Evolutionary conservation across 306 rosid species (phyloP), one percentile per base, ranked within the genome.

Genomic region (Medicago lupulina): DNA sequence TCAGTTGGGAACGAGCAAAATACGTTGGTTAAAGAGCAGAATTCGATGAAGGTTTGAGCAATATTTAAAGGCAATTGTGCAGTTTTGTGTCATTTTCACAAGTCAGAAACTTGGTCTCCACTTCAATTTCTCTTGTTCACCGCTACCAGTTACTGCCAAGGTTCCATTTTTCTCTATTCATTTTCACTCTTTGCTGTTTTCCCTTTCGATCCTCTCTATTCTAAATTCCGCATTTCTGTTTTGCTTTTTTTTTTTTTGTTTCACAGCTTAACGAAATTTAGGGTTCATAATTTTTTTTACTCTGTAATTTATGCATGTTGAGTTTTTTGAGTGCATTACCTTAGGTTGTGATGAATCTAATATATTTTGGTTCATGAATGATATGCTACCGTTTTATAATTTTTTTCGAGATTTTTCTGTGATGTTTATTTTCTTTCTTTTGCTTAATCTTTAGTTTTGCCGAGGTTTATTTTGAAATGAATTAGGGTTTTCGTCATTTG

Each of bases 401-500:
- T 59, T 23, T 59, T 58, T 70, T 2, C 9, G 13, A 39, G 47
- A 11, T 34, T 55, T 76, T 54, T 25, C 15, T 9, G 18, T 61
- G n/a, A 31, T 34, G 28, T 23, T 23, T 23, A 0, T 54, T 16
- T 17, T 1, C n/a, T 43, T 4, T 68, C 6, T 46, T 46, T 18
- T 31, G 1, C 13, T 46, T 39, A 12, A 11, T 51, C 41, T 25
- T 12, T 17, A 5, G 25, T 65, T 41, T 67, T 54, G 9, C 40
- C 1, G 50, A 25, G 36, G 11, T 70, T 70, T 67, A 12, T 15
- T 44, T 39, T 38, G 43, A 25, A 34, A 9, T 63, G 7, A 6
- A 19, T 74, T 68, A 69, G 76, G 82, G 80, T 44, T 77, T 68
- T 63, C 59, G 69, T 66, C 41, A 28, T 71, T 75, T 82, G 57